Evolutionary conservation across 352 stramenopile genomes (phyloP), one percentile per base, ranked within the genome.

Genomic region (Peronospora farinosa): DNA sequence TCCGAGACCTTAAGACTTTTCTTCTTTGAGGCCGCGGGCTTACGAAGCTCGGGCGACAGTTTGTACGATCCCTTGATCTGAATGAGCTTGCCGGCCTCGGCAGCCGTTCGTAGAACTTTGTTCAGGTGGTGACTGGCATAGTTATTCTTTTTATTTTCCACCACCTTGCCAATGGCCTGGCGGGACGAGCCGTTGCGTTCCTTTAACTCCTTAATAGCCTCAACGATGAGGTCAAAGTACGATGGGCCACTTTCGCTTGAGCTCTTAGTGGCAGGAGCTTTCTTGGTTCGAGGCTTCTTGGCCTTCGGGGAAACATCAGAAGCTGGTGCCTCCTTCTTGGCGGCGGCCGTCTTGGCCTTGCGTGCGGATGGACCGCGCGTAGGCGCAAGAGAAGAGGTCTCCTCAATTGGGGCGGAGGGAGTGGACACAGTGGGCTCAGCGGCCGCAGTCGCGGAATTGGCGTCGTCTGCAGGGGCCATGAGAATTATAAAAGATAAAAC

Each of bases 111-210:
- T 17, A 98, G 74, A 0, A 88, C 86, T 60, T 93, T 88, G 70
- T 91, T 95, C 54, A 96, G 54, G 44, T 87, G 79, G 69, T 92
- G 84, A 57, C 65, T 77, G 41, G 65, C 61, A 47, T 84, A 93
- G 68, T 91, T 94, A 49, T 54, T 58, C 64, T 92, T 92, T 65
- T 94, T 88, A 40, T 59, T 63, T 73, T 84, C 70, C 41, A 97
- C 86, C 40, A 80, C 78, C 71, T 97, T 97, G 55, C 70, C 80
- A 43, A 97, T 97, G 6, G 90, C 89, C 59, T 93, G 74, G 17
- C 83, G 76, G 16, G 88, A 97, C 39, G 88, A 96, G 39, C 92
- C 92, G 42, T 74, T 96, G 62, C 89, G 92, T 65, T 97, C 89
- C 68, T 97, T 97, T 13, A 97, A 80, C 56, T 78, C 75, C 51